A percentile compares a stretch with the other conserved stretches of the same genome.
These are phyloP conservation scores for Poteriospumella lacustris DNA, from an alignment of 108 stramenopile species.

Conservation along the genomic window DNA sequence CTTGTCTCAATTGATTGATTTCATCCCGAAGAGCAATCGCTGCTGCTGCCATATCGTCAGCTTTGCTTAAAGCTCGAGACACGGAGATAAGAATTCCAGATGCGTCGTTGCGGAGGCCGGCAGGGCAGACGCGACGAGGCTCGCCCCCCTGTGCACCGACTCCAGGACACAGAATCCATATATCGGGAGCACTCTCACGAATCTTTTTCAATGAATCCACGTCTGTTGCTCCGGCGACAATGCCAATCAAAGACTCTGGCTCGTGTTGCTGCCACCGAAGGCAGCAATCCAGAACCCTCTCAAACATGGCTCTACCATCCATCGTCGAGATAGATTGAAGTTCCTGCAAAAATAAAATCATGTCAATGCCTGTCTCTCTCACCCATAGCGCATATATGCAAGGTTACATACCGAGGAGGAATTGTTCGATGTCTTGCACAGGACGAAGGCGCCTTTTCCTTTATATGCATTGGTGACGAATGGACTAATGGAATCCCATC, in stretches of 20 bases:
- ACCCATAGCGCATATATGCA: too few species aligned
- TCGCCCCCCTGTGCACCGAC: constrained; percentile 96
- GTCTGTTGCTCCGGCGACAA: constrained; percentile 96
- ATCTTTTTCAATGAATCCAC: constrained; percentile 65
- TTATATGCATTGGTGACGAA: constrained; percentile 70
- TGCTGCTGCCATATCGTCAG: constrained; percentile 68
- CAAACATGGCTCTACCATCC: too few species aligned
- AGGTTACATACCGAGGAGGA: constrained; percentile 49
- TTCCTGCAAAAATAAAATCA: too few species aligned
- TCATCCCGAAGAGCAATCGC: constrained; percentile 70
- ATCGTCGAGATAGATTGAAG: too few species aligned
- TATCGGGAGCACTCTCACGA: constrained; percentile 63
- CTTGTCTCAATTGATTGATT: constrained; percentile 46
- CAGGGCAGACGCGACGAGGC: constrained; percentile 65
- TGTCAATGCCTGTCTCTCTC: too few species aligned
- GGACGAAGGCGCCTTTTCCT: constrained; percentile 78
- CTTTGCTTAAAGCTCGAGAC: constrained; percentile 77
- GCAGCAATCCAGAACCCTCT: too few species aligned
- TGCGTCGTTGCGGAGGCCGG: constrained; percentile 73
- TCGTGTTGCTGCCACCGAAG: too few species aligned
- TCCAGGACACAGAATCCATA: constrained; percentile 95
- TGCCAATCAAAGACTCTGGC: constrained; percentile 49
- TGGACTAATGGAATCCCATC: constrained; percentile 86
- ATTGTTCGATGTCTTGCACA: constrained; percentile 98
- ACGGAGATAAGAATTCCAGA: constrained; percentile 83